Evolutionary conservation across 1,284 basidiomycete species (phyloP), one percentile per base, ranked within the genome.

Genomic region (Acaromyces ingoldii): DNA sequence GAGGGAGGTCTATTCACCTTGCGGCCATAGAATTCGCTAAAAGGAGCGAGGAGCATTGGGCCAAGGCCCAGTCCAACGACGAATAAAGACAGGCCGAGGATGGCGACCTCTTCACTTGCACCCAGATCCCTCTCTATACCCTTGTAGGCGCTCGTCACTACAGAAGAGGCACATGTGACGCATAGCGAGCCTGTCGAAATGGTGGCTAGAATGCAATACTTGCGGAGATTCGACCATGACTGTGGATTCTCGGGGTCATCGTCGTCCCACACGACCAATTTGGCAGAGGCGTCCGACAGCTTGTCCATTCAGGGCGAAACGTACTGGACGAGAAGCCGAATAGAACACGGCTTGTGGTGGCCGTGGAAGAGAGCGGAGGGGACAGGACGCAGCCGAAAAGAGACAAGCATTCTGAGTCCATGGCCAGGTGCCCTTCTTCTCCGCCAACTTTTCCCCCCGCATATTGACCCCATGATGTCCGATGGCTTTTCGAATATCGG

Each of bases 21-120:
- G 3, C 65, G 41, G 2, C 85, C 85, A 59, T 82, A 80, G 24
- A 83, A 78, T 62, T 83, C 81, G 37, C 79, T 80, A 5, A 82
- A 61, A 0, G 83, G 83, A 0, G 82, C 84, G 3, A 84, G 79
- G 2, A 66, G 40, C 53, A 67, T 54, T 4, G 67, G 67, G 1
- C 66, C 66, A n/a, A 69, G 49, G 3, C 64, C 66, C 1, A 69
- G 53, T 1, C 83, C 84, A 17, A 74, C 60, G 17, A 81, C 80
- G 47, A 84, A 91, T 4, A 90, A 69, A 51, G 83, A 85, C 34
- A 90, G 80, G 2, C 81, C 81, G 10, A 90, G 80, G 74, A 87
- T 83, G 2, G 89, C 84, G 58, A 89, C 84, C 57, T 83, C 81
- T 28, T 80, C 78, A 1, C 81, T 78, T 29, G 88, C 81, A 51